Conservation (phyloP, 208 protist genomes). For the Leishmania martiniquensis region DNA sequence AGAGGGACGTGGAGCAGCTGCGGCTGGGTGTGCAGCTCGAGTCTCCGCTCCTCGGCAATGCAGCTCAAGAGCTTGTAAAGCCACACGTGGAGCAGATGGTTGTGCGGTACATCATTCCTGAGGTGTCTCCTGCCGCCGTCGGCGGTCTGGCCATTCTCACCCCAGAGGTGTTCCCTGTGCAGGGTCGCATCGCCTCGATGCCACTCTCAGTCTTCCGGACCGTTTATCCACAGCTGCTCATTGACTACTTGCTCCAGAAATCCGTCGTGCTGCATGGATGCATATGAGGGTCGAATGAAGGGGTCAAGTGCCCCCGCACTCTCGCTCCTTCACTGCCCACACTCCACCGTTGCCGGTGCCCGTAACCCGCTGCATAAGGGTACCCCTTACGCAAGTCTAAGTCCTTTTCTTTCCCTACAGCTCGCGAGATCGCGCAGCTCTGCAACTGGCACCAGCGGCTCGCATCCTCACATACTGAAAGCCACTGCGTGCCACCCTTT, state of each 20-base stretch:
- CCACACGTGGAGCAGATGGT: constrained; percentile 61
- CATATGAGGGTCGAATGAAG: background rate
- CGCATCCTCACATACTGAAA: no score
- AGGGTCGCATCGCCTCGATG: constrained; percentile 42
- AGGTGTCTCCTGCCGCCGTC: background rate
- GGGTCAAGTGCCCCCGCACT: background rate
- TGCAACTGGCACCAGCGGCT: no score
- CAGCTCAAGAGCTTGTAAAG: constrained; percentile 39
- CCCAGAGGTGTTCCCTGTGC: background rate
- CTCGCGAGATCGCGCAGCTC: background rate
- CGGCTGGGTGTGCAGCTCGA: constrained; percentile 33
- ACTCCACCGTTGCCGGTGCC: background rate
- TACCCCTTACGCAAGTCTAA: background rate
- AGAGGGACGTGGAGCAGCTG: constrained; percentile 53
- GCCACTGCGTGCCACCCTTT: no score
- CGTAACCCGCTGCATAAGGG: background rate
- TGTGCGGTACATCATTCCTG: constrained; percentile 55
- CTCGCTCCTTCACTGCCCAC: background rate
- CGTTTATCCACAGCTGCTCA: constrained; percentile 72
- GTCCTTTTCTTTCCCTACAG: background rate
- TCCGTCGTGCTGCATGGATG: constrained; percentile 55
- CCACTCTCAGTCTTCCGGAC: constrained; percentile 79
- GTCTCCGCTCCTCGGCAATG: constrained; percentile 16
- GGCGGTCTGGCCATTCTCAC: background rate
- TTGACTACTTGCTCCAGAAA: constrained; percentile 76